Base-by-base conservation (phyloP, 2,329 filamentous ascomycete genomes). In the Botrytis fragariae region DNA sequence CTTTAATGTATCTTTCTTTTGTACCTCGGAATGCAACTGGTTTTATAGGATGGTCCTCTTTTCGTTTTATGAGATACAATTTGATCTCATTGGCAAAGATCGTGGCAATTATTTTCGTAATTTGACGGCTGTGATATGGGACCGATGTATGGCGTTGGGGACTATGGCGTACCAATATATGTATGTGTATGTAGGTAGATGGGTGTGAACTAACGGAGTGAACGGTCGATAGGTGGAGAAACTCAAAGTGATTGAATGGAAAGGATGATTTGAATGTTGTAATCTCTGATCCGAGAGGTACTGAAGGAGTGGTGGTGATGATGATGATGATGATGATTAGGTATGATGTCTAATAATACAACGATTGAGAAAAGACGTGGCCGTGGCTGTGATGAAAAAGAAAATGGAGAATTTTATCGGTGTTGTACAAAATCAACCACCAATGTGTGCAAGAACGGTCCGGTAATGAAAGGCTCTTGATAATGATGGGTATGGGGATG, bases 81-180 rank as follows among this genome's bases (percentile, higher is more conserved):
- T 16, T 42, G 48, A 42, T 57, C 48, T 14, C 48, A 57, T 57
- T 57, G 65, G 65, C 18, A 59, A 42, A 9, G 48, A 69, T 32
- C 18, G 48, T 69, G 65, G 48, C 37, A 42, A 69, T 32, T 32
- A 25, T 57, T 42, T 59, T 69, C 65, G 65, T 44, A 32, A 57
- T 32, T 32, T 37, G 25, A 57, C 44, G 65, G 65, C 48, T 69
- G 65, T 69, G 65, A 20, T 10, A 69, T 57, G 65, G 48, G 37
- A 69, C 48, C n/a, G 44, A 42, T 69, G 37, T 59, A 62, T 42
- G 60, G 37, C 25, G 60, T 62, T 35, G 12, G 61, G n/a, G 20
- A 42, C 37, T 44, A 32, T 67, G 65, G 65, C 16, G 65, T 16
- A 57, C 65, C 65, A 69, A 69, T 57, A 67, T 67, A 57, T 68